phyloP scores from a whole-genome alignment of 1,284 basidiomycete genomes.

The Schizophyllum commune region DNA sequence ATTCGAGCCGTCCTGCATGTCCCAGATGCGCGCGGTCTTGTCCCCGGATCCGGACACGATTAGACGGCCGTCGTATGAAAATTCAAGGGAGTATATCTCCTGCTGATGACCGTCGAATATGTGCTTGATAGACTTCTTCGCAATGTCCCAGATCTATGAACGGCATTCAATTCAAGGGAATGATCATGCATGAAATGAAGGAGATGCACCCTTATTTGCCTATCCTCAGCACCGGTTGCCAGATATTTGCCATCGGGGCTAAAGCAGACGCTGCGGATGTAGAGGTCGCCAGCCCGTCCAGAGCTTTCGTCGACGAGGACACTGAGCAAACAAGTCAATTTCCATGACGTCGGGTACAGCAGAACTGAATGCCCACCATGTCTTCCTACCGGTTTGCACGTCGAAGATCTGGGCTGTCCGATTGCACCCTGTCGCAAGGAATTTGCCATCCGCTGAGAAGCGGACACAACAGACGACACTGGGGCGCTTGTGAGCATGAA shows the following conservation, averaged over 20 bases:
- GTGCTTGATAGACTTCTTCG: conserved; percentile 60
- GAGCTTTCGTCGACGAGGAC: conserved; percentile 63
- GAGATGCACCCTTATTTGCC: conserved; percentile 64
- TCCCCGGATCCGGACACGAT: conserved; percentile 87
- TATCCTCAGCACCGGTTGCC: conserved; percentile 82
- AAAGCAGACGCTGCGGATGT: conserved; percentile 82
- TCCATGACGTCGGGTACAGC: background rate
- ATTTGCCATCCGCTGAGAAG: conserved; percentile 87
- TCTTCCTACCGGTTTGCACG: conserved; percentile 80
- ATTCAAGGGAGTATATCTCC: conserved; percentile 89
- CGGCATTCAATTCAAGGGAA: background rate
- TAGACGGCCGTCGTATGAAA: conserved; percentile 75
- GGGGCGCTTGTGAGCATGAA: conserved; percentile 2
- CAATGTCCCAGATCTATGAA: conserved; percentile 80
- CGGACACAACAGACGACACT: conserved; percentile 91
- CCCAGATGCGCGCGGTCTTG: conserved; percentile 84
- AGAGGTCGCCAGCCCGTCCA: conserved; percentile 64
- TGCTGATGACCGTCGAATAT: conserved; percentile 82
- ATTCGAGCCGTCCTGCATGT: conserved; percentile 58
- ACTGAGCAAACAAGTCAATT: conserved; percentile 31
- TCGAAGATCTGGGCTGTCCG: conserved; percentile 87
- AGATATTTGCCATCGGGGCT: conserved; percentile 76
- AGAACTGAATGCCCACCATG: conserved; percentile 42
- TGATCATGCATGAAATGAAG: conserved; percentile 1
- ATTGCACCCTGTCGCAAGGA: conserved; percentile 88